Evolutionary conservation across 2,329 filamentous ascomycete genomes (phyloP), one percentile per base, ranked within the genome.

Genomic region (Botrytis paeoniae): DNA sequence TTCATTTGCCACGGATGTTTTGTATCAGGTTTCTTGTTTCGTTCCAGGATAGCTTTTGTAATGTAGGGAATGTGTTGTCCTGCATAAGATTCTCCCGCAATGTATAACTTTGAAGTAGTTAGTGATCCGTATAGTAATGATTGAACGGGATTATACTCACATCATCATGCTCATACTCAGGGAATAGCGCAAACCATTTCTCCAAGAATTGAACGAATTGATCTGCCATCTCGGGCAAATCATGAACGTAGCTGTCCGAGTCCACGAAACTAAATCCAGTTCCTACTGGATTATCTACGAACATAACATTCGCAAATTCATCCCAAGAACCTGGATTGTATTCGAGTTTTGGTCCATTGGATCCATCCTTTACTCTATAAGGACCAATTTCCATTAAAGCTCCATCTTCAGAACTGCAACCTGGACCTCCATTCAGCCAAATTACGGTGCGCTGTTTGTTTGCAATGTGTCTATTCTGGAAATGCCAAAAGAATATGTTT

Each of bases 401-500:
- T 77, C 95, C 96, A 82, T 99, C 97, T 87, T 98, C 95, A 41
- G 95, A 98, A 82, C 94, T 98, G 83, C 96, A 99, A 41, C 97
- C 96, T 1, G 96, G 96, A 0, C 96, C 97, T 71, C 96, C 97
- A 81, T 99, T 99, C 73, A 99, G 85, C 96, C 97, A 99, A 80
- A 99, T 91, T 18, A 99, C 92, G 4, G 95, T 97, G 73, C 96
- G 89, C 82, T 96, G 93, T 78, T 88, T 89, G 81, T 98, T 93
- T 73, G 94, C 95, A 77, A 99, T 97, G 82, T 99, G 96, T 78
- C 93, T 89, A 81, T 98, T 98, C 81, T 97, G 90, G 81, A 93
- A 98, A 80, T 98, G 93, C 96, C 96, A 99, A 86, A 99, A 99
- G 86, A 98, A 99, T 29, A 99, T 84, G 82, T 98, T 97, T 78